These are phyloP conservation scores for Saturnispora hagleri DNA, from an alignment of 805 yeast species.

Conservation along the genomic window DNA sequence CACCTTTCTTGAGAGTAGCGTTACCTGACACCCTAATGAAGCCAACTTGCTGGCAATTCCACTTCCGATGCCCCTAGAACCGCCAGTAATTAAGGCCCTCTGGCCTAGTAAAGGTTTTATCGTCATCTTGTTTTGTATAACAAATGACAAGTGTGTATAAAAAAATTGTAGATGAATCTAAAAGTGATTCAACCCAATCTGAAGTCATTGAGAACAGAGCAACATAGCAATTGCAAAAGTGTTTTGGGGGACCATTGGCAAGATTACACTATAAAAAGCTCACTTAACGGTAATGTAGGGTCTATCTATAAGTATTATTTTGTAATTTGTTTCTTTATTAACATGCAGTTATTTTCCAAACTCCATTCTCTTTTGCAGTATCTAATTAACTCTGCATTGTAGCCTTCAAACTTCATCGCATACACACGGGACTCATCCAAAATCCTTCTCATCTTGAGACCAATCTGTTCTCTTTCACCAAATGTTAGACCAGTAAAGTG, in stretches of 20 bases:
- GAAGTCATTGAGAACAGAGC: no score
- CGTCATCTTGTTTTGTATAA: neutral
- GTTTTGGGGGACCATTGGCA: neutral
- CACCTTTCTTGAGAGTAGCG: conserved; percentile 43
- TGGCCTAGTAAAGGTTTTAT: conserved; percentile 11
- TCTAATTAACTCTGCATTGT: conserved; percentile 40
- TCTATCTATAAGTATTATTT: neutral
- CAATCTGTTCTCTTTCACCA: conserved; percentile 47
- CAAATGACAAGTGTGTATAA: no score
- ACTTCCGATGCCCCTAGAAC: conserved; percentile 58
- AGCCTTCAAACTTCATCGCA: conserved; percentile 36
- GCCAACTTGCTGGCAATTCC: conserved; percentile 46
- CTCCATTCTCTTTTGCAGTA: conserved; percentile 54
- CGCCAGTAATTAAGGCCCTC: conserved; percentile 54
- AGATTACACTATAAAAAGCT: neutral
- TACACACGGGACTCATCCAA: conserved; percentile 63
- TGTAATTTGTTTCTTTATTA: conserved; percentile 12
- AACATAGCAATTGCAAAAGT: no score
- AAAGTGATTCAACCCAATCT: no score
- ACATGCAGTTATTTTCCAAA: conserved; percentile 46
- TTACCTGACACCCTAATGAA: conserved; percentile 39
- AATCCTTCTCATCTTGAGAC: conserved; percentile 59
- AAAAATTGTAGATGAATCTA: no score
- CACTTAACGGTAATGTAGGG: neutral
- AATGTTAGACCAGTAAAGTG: conserved; percentile 41